These are phyloP conservation scores for Colletotrichum camelliae DNA, from an alignment of 2,329 filamentous ascomycete species.

Conservation along the genomic window DNA sequence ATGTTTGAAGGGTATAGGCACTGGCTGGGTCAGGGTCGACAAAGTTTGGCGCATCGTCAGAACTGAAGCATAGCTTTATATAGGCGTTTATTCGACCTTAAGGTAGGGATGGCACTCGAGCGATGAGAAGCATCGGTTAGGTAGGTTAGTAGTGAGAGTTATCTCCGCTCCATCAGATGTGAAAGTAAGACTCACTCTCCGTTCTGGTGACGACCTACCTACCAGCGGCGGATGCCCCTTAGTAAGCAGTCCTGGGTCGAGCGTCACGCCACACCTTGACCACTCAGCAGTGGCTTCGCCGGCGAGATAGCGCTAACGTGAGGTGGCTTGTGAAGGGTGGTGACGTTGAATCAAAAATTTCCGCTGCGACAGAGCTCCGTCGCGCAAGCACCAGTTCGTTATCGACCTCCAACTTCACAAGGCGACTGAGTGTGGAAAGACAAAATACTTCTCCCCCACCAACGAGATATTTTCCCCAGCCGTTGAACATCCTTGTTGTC, in stretches of 20 bases:
- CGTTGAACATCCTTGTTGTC: not conserved
- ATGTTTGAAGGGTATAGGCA: slow-evolving; percentile 23
- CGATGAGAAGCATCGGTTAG: not conserved
- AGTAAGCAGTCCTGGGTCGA: not conserved
- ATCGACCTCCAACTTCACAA: not conserved
- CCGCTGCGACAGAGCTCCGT: not conserved
- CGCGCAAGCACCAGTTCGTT: not conserved
- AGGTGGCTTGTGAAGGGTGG: not conserved
- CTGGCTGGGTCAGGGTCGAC: not conserved
- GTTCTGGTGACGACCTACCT: not conserved
- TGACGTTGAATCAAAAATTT: slow-evolving; percentile 11
- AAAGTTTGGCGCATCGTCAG: slow-evolving; percentile 12
- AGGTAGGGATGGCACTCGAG: not conserved
- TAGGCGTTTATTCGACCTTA: not conserved
- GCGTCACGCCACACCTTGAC: not conserved
- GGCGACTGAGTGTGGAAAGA: not conserved
- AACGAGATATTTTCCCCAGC: not conserved
- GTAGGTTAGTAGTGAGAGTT: not conserved
- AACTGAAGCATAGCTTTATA: not conserved
- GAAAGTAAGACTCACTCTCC: not conserved
- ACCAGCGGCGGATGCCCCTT: not conserved
- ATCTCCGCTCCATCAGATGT: not conserved
- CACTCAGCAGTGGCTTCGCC: not conserved
- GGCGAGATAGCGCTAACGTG: not conserved
- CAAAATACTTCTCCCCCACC: not conserved